Percentiles rank a stretch among this genome's conserved stretches.
phyloP scores from a whole-genome alignment of 2,329 filamentous ascomycete species.

The Alternaria sp. region DNA sequence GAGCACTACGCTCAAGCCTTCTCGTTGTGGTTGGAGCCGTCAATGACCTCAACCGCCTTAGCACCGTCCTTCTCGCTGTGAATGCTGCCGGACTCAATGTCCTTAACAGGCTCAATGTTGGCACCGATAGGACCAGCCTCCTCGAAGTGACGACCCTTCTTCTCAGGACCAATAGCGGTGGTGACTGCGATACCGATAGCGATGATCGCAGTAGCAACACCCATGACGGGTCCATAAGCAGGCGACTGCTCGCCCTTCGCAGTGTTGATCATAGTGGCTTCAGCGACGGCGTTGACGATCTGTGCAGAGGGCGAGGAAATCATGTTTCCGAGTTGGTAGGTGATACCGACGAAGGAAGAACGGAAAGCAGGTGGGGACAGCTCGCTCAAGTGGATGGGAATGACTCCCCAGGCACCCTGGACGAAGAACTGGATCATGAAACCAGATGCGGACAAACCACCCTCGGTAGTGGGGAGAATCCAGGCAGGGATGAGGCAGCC shows the following conservation, averaged over 20 bases:
- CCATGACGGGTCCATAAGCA: conserved; percentile 80
- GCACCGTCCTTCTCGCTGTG: conserved; percentile 40
- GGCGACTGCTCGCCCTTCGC: conserved; percentile 66
- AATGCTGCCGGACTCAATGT: conserved; percentile 44
- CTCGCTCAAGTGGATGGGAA: conserved; percentile 76
- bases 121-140: conserved; percentile 63
- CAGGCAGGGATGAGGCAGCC: conserved; percentile 72
- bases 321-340: conserved; percentile 80
- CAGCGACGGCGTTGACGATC: conserved; percentile 79
- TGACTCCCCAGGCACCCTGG: conserved; percentile 56
- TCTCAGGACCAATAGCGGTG: conserved; percentile 76
- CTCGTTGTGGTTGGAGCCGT: conserved; percentile 15
- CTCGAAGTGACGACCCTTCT: conserved; percentile 75
- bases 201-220: conserved; percentile 78
- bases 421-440: conserved; percentile 72
- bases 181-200: conserved; percentile 73
- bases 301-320: conserved; percentile 76
- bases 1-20: conserved; percentile 6
- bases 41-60: conserved; percentile 30
- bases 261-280: conserved; percentile 61
- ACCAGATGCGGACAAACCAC: conserved; percentile 68
- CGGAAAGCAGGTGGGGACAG: conserved; percentile 75
- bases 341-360: conserved; percentile 74
- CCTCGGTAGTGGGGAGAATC: conserved; percentile 71
- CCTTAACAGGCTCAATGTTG: conserved; percentile 33